Evolutionary conservation across 2,329 filamentous ascomycete species (phyloP), one percentile per base, ranked within the genome.

Genomic region (Diaporthe australafricana): DNA sequence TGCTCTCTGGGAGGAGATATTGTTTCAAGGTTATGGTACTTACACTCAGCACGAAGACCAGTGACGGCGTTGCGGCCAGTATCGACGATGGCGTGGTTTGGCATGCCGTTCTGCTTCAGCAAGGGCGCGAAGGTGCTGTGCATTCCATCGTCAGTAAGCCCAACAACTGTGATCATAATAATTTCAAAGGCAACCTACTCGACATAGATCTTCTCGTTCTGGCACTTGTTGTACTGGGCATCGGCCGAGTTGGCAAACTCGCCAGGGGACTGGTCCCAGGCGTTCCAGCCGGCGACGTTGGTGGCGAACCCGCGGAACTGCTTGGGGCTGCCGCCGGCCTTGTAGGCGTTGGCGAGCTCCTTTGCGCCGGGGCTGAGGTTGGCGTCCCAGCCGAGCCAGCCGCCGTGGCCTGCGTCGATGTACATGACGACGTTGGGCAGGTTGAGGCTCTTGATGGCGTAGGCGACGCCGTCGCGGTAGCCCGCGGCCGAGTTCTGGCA

Each of bases 261-360:
- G 32, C 85, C 77, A 2, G 79, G 77, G 72, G 76, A 75, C 38
- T 85, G 76, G 74, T 79, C 80, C 83, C 83, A 88, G 45, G 77
- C 82, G 76, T 90, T 90, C 82, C 87, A 90, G 82, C 88, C 88
- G 74, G 87, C 83, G 25, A 89, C 86, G 79, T 90, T 90, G 78
- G 87, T 89, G 40, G 84, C 87, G 63, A 90, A 81, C 63, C 88
- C 88, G 66, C 88, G 87, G 67, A 90, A 82, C 42, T 85, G 77
- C 25, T 81, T 79, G n/a, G 87, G 87, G 47, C 81, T 84, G 52
- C 87, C 84, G 20, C 87, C 84, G 35, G 84, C 81, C 74, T 83
- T 86, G 82, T 86, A 89, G 53, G 89, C 79, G 42, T 82, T 73
- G 5, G 84, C 84, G 73, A 83, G 87, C 53, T 87, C 78, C 60